These are phyloP conservation scores for Penicillium carneum DNA, from an alignment of 2,329 filamentous ascomycete species.

Conservation along the genomic window DNA sequence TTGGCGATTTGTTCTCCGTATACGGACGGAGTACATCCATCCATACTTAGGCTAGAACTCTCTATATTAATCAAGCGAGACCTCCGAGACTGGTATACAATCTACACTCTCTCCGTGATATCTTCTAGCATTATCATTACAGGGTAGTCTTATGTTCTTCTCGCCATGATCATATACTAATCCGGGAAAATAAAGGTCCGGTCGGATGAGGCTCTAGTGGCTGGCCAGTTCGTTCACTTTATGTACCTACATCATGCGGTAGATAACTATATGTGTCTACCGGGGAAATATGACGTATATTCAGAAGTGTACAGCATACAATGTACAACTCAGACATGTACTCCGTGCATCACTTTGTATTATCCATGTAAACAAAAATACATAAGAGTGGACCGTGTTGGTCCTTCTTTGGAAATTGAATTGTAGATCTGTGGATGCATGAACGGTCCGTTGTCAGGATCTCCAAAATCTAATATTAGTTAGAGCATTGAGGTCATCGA, in stretches of 20 bases:
- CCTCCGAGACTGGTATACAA: neutral
- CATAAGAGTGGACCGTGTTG: neutral
- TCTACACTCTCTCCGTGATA: neutral
- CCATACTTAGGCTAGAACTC: neutral
- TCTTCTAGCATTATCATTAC: neutral
- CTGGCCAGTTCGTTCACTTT: too few relatives aligned
- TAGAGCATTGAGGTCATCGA: neutral
- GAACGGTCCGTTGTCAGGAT: neutral
- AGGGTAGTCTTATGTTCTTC: neutral
- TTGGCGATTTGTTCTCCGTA: too few relatives aligned
- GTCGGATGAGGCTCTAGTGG: neutral
- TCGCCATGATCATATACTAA: neutral
- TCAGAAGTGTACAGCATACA: neutral
- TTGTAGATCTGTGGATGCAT: constrained; percentile 11
- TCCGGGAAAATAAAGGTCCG: neutral
- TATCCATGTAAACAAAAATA: neutral
- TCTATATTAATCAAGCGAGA: neutral
- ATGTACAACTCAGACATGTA: neutral
- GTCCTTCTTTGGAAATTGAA: neutral
- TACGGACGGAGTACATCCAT: too few relatives aligned
- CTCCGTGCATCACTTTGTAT: too few relatives aligned
- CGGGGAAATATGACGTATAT: neutral
- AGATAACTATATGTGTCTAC: too few relatives aligned
- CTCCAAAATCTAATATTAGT: constrained; percentile 12
- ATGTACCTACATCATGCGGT: too few relatives aligned